A percentile compares a stretch with the other conserved stretches of the same genome.
Evolutionary conservation across 495 filamentous ascomycete genomes (phyloP).

Genomic region (Daldinia decipiens): DNA sequence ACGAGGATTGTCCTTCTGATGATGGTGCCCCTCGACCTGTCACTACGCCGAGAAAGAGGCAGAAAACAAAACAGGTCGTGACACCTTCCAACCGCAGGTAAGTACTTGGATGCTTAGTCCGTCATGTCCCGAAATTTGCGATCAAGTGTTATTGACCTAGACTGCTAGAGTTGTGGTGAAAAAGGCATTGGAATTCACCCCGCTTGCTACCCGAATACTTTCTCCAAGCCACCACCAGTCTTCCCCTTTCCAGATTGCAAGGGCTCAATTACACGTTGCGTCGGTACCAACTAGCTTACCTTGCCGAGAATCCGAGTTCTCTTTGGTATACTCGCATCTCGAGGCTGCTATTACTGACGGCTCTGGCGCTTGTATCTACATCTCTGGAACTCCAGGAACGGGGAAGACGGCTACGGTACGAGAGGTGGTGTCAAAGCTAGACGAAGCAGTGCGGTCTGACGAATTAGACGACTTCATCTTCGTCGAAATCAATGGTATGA

Average conservation of each 20-base stretch:
- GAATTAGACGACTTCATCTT: conserved; percentile 99
- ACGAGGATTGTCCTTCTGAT: conserved; percentile 56
- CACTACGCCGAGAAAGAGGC: conserved; percentile 52
- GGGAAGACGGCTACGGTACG: conserved; percentile 98
- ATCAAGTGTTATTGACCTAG: conserved; percentile 70
- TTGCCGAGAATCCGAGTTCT: conserved; percentile 92
- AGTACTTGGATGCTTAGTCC: conserved; percentile 5
- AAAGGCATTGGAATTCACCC: conserved; percentile 94
- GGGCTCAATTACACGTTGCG: conserved; percentile 89
- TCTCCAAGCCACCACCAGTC: conserved; percentile 79
- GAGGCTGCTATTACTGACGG: conserved; percentile 95
- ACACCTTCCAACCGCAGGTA: conserved; percentile 48
- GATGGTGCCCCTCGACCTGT: conserved; percentile 53
- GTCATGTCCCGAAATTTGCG: neutral
- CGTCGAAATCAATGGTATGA: conserved; percentile 99
- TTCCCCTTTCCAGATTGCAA: conserved; percentile 91
- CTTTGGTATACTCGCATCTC: conserved; percentile 89
- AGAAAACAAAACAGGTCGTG: conserved; percentile 44
- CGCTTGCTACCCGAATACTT: conserved; percentile 86
- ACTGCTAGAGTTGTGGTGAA: conserved; percentile 80
- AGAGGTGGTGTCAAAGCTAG: conserved; percentile 90
- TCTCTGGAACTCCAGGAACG: conserved; percentile 98
- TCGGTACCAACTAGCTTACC: conserved; percentile 88
- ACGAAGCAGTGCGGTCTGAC: conserved; percentile 83
- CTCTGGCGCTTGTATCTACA: conserved; percentile 95